Conservation (phyloP, 176 grass and related monocot genomes). For the Miscanthus lutarioriparius region DNA sequence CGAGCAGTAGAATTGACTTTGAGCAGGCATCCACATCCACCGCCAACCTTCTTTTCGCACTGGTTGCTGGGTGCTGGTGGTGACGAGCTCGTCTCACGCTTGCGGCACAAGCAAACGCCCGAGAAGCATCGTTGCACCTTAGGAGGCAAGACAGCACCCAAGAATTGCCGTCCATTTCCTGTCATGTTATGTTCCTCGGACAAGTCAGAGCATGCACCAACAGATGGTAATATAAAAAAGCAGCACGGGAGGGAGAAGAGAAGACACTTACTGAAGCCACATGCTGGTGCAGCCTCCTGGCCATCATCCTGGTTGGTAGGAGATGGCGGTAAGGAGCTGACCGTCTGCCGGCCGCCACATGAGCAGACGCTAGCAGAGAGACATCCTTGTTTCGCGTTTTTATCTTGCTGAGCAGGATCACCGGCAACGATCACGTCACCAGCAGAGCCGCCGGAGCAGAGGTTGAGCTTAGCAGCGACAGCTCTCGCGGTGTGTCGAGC, state of each 20-base stretch:
- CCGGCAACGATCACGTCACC: too few species aligned
- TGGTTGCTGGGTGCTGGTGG: background rate
- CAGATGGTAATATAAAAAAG: background rate
- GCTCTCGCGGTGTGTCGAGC: background rate
- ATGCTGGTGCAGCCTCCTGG: too few species aligned
- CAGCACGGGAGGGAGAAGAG: too few species aligned
- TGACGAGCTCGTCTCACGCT: background rate
- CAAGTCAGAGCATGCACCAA: background rate
- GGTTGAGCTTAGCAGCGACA: background rate
- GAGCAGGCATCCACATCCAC: background rate
- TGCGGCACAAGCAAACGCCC: background rate
- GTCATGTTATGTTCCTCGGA: background rate
- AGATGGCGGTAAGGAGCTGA: too few species aligned
- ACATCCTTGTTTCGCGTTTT: background rate
- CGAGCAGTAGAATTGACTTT: background rate
- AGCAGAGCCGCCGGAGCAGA: too few species aligned
- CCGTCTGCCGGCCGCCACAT: background rate
- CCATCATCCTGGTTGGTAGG: background rate
- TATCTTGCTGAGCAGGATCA: background rate
- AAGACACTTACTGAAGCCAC: background rate
- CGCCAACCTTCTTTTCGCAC: background rate
- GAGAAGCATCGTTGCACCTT: background rate
- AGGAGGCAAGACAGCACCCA: background rate
- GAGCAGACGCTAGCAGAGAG: background rate
- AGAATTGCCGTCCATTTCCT: background rate